Evolutionary conservation across 306 rosid species (phyloP).

Genomic region (Sicyos edulis): DNA sequence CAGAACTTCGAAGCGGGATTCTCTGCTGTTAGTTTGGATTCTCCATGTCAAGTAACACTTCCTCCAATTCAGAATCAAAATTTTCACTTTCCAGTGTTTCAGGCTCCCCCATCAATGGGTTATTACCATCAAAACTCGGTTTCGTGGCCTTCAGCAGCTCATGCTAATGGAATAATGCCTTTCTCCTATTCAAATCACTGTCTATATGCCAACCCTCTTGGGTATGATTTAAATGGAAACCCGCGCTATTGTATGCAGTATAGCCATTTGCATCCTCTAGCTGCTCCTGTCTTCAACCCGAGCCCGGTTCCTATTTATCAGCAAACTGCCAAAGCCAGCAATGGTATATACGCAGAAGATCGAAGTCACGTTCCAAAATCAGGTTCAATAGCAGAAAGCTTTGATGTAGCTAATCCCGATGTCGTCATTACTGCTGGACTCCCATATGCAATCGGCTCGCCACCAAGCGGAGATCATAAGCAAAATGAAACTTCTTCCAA

Average conservation of each 20-base stretch:
- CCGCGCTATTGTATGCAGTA: slow-evolving; percentile 77
- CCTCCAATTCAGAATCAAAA: slow-evolving; percentile 49
- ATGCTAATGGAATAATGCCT: slow-evolving; percentile 57
- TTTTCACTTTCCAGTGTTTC: slow-evolving; percentile 66
- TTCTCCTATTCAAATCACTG: slow-evolving; percentile 64
- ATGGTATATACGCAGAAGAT: slow-evolving; percentile 42
- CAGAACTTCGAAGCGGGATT: slow-evolving; percentile 43
- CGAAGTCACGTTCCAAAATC: slow-evolving; percentile 34
- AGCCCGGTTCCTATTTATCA: slow-evolving; percentile 60
- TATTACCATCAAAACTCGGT: slow-evolving; percentile 82
- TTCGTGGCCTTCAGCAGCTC: slow-evolving; percentile 75
- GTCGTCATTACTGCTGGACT: slow-evolving; percentile 32
- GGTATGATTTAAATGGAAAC: slow-evolving; percentile 70
- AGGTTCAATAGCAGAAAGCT: slow-evolving; percentile 39
- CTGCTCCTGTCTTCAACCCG: slow-evolving; percentile 54
- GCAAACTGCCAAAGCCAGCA: slow-evolving; percentile 42
- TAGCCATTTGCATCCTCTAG: slow-evolving; percentile 64
- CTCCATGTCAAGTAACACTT: slow-evolving; percentile 56
- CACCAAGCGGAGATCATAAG: slow-evolving; percentile 32
- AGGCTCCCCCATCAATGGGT: slow-evolving; percentile 63
- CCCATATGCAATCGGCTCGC: slow-evolving; percentile 29
- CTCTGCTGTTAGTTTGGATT: slow-evolving; percentile 44
- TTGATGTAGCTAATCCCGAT: slow-evolving; percentile 39
- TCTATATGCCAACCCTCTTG: slow-evolving; percentile 66
- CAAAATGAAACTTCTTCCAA: slow-evolving; percentile 38